Evolutionary conservation across 2,329 filamentous ascomycete genomes (phyloP), one percentile per base, ranked within the genome.

Genomic region (Hymenoscyphus repandus): DNA sequence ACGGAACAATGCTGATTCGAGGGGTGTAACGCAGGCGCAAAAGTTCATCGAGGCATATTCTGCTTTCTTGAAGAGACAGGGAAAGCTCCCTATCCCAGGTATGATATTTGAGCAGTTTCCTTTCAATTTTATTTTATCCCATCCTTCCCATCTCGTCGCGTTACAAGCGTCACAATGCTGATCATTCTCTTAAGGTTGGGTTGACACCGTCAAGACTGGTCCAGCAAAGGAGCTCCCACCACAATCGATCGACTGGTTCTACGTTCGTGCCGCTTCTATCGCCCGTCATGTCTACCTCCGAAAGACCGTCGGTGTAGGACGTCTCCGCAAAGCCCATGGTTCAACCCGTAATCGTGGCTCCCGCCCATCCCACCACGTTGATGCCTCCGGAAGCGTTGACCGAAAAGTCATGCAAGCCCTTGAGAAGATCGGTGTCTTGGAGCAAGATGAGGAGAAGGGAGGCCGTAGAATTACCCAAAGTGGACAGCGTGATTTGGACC

Each of bases 171-270:
- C 42, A 18, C n/a, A 17, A 36, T 56, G 53, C 55, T 64, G 54
- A 65, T 50, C 42, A 46, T 48, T 22, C 45, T 45, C 4, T 5
- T 2, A 55, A 95, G 90, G 90, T 80, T 97, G 92, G 92, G 92
- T 96, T 74, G 93, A 99, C 74, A 96, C 92, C 70, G 93, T 97
- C 79, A 99, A 99, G 88, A 96, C 92, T 66, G 92, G 90, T 69
- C 82, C 86, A 72, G 87, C 88, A 73, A 96, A 96, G 78, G 93
- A 99, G 82, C 88, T 99, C 67, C 92, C 92, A 70, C 93, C 92
- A 70, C 91, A 97, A 84, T 87, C 91, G 75, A 89, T 91, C 72
- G 93, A 99, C 83, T 99, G 93, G 93, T 95, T 84, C 80, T 88
- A 85, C 76, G 74, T 84, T 72, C 91, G 93, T 71, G 91, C 92